Conservation (phyloP, 768 basidiomycete genomes). For the Mycena chlorophos region DNA sequence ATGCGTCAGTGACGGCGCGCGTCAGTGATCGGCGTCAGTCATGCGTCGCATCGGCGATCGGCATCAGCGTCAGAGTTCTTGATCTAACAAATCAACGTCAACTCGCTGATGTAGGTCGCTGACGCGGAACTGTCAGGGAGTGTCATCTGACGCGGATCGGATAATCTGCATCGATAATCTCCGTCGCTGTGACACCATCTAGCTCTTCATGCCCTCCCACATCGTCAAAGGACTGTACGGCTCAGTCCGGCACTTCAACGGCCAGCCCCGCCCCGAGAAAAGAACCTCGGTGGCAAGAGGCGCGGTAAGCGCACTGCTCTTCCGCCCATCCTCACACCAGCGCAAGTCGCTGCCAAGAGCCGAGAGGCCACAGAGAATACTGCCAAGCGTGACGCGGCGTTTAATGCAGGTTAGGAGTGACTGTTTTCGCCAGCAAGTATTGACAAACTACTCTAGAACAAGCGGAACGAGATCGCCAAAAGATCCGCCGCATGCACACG, state of each 20-base stretch:
- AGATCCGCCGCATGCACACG: too few species aligned
- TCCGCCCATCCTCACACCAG: not conserved
- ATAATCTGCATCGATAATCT: not conserved
- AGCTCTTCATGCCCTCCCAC: not conserved
- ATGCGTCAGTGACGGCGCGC: too few species aligned
- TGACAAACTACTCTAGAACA: not conserved
- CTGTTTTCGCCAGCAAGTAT: not conserved
- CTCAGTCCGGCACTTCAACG: not conserved
- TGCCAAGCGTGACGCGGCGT: not conserved
- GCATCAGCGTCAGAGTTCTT: too few species aligned
- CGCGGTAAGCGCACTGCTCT: not conserved
- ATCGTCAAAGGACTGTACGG: not conserved
- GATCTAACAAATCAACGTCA: too few species aligned
- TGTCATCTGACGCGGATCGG: not conserved
- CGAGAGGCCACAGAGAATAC: not conserved
- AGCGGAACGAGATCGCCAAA: not conserved
- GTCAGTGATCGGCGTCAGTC: too few species aligned
- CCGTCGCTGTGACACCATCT: not conserved
- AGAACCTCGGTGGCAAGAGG: not conserved
- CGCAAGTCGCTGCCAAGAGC: not conserved
- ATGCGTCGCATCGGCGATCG: too few species aligned
- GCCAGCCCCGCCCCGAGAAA: not conserved
- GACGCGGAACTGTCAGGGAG: not conserved
- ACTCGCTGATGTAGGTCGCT: too few species aligned
- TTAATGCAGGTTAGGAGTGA: not conserved